phyloP scores from a whole-genome alignment of 2,329 filamentous ascomycete genomes.

The Colletotrichum falcatum region DNA sequence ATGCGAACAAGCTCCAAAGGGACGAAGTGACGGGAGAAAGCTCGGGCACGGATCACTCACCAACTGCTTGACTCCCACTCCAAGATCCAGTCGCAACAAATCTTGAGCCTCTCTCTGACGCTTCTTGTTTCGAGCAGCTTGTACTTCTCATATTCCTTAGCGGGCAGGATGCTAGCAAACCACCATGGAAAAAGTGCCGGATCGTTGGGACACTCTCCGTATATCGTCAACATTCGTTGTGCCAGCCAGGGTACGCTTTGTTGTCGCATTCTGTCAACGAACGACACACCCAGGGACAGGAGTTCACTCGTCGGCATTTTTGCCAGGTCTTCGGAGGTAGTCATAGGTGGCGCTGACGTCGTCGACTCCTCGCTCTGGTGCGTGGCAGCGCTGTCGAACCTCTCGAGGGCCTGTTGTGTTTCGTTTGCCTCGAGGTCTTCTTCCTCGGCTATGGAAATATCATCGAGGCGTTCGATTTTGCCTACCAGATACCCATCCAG shows the following conservation, averaged over 20 bases:
- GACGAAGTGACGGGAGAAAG: neutral
- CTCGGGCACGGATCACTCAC: conserved; percentile 62
- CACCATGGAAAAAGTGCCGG: conserved; percentile 87
- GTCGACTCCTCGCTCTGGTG: conserved; percentile 29
- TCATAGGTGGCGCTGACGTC: conserved; percentile 14
- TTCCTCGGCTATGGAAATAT: conserved; percentile 85
- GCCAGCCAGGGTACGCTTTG: conserved; percentile 81
- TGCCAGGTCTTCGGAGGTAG: conserved; percentile 54
- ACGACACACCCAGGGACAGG: conserved; percentile 73
- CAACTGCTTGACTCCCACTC: conserved; percentile 77
- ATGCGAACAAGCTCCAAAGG: conserved; percentile 14
- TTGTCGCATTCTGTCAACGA: conserved; percentile 76
- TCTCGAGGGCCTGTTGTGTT: conserved; percentile 50
- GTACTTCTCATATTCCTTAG: conserved; percentile 84
- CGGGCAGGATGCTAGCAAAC: conserved; percentile 85
- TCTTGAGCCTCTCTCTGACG: conserved; percentile 84
- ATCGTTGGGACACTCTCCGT: conserved; percentile 82
- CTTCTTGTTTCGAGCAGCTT: conserved; percentile 77
- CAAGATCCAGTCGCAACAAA: conserved; percentile 82
- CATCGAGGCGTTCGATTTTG: conserved; percentile 81
- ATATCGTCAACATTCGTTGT: conserved; percentile 76
- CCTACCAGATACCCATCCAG: conserved; percentile 84
- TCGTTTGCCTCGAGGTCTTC: conserved; percentile 81
- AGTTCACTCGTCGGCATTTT: conserved; percentile 77
- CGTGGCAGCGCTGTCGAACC: conserved; percentile 33